Conservation (phyloP, 2,329 filamentous ascomycete species). For the Aspergillus nomiae region DNA sequence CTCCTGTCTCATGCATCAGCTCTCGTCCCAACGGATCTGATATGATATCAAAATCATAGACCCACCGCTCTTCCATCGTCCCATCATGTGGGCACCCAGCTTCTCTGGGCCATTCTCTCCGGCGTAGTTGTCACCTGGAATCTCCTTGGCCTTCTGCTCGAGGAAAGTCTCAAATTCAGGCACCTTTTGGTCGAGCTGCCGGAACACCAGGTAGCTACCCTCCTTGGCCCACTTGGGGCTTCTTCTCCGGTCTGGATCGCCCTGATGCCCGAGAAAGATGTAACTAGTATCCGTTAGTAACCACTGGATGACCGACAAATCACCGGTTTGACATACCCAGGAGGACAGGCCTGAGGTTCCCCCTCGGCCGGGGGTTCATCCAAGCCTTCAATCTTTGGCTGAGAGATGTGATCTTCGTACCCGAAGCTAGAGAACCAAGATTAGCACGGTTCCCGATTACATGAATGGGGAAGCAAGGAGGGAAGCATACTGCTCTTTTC, state of each 20-base stretch:
- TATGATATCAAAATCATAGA: background rate
- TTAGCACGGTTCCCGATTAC: background rate
- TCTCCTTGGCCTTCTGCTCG: constrained; percentile 23
- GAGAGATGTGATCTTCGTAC: constrained; percentile 45
- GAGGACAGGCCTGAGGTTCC: constrained; percentile 34
- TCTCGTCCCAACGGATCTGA: background rate
- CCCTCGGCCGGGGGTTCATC: constrained; percentile 23
- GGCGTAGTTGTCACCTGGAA: background rate
- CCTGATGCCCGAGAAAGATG: constrained; percentile 37
- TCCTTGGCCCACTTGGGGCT: constrained; percentile 44
- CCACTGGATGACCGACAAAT: accelerated
- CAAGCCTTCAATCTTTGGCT: constrained; percentile 40
- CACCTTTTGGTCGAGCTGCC: constrained; percentile 48
- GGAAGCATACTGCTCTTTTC: constrained; percentile 12
- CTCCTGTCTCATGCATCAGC: constrained; percentile 23
- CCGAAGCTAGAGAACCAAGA: constrained; percentile 36
- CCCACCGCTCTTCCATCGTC: constrained; percentile 46
- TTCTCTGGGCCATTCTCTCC: constrained; percentile 21
- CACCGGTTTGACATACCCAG: constrained; percentile 21
- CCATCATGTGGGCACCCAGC: constrained; percentile 47
- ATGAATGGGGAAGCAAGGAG: too few relatives aligned
- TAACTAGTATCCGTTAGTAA: background rate
- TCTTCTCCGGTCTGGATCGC: constrained; percentile 16
- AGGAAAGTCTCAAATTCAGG: constrained; percentile 47
- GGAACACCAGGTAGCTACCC: constrained; percentile 49